These are phyloP conservation scores for Neofusicoccum kwambonambiense DNA, from an alignment of 2,329 filamentous ascomycete species.

Conservation along the genomic window DNA sequence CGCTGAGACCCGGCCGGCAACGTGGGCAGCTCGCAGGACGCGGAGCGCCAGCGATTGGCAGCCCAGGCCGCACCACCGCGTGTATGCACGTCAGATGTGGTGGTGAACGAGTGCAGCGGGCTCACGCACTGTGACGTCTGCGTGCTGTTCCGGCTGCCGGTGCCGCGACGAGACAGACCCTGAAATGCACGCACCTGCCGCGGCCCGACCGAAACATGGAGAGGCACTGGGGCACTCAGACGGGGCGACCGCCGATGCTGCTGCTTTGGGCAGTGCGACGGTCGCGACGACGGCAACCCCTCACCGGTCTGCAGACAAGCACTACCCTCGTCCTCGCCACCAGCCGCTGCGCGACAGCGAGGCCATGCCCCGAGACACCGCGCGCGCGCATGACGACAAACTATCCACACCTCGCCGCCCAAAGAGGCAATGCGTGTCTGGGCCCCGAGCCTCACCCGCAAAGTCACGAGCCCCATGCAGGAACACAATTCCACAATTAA, in stretches of 20 bases:
- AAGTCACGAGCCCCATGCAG: conserved; percentile 9
- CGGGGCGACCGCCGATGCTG: background rate
- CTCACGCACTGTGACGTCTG: conserved; percentile 3
- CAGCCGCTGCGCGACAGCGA: background rate
- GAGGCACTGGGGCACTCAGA: background rate
- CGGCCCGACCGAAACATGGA: conserved; percentile 1
- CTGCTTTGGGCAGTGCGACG: background rate
- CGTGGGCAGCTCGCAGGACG: conserved; percentile 5
- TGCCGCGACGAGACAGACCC: background rate
- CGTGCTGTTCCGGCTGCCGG: conserved; percentile 3
- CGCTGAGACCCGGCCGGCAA: background rate
- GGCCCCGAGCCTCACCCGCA: conserved; percentile 2
- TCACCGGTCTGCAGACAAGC: background rate
- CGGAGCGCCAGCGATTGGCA: conserved; percentile 3
- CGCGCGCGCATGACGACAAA: background rate
- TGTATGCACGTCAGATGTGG: conserved; percentile 10
- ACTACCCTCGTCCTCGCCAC: conserved; percentile 3
- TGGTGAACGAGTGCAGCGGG: background rate
- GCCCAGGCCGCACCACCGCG: background rate
- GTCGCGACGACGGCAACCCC: background rate
- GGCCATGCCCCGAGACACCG: background rate
- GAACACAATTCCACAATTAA: background rate
- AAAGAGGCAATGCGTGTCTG: background rate
- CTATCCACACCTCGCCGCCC: background rate
- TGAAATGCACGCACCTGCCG: background rate